Conservation (phyloP, 169 alveolate species). For the Eimeria zaria region DNA sequence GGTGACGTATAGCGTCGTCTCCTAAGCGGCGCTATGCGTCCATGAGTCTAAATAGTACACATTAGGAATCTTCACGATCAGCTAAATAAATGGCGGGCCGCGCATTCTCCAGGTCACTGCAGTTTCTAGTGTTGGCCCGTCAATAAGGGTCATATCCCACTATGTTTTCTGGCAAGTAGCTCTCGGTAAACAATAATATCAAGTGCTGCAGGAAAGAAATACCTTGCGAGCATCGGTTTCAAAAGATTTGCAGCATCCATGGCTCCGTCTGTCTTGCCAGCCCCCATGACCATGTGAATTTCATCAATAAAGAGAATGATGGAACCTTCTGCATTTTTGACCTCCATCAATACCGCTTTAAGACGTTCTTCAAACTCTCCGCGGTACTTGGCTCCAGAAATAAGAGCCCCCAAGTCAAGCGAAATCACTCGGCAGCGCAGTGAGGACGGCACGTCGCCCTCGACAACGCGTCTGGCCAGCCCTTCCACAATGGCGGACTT, state of each 20-base stretch:
- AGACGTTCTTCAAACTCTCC: constrained; percentile 96
- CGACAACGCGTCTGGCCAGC: constrained; percentile 93
- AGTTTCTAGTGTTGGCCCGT: neutral
- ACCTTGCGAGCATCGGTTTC: constrained; percentile 89
- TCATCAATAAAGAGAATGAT: constrained; percentile 95
- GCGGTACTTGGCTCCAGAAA: constrained; percentile 93
- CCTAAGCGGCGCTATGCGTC: neutral
- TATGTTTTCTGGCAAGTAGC: neutral
- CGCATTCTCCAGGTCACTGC: neutral
- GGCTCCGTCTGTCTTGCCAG: constrained; percentile 95
- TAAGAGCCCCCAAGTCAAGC: constrained; percentile 92
- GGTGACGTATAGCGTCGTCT: neutral
- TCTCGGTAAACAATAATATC: neutral
- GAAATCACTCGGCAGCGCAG: constrained; percentile 91
- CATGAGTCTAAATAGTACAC: neutral
- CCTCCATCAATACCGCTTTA: constrained; percentile 93
- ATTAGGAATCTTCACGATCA: neutral
- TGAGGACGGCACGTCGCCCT: constrained; percentile 95
- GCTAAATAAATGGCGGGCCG: neutral
- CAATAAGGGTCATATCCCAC: neutral
- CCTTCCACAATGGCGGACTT: constrained; percentile 97
- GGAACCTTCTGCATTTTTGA: constrained; percentile 94
- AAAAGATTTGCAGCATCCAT: constrained; percentile 91
- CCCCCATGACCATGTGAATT: constrained; percentile 95
- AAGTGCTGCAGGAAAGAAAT: neutral